phyloP scores from a whole-genome alignment of 2,329 filamentous ascomycete genomes.

The Aspergillus sp. region DNA sequence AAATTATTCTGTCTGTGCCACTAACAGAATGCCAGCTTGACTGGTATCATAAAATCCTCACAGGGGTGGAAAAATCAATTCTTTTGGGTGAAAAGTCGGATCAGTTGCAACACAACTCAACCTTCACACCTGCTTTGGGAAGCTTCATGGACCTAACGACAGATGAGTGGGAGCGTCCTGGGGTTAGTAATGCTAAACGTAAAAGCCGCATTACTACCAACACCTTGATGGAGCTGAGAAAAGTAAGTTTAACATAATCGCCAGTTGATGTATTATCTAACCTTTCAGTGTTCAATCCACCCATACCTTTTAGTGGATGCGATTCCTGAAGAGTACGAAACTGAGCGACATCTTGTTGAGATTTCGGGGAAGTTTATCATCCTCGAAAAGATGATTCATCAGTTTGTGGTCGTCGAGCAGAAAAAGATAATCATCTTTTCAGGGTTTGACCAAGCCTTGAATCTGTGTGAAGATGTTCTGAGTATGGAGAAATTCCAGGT shows the following conservation, averaged over 20 bases:
- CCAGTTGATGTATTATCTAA: not conserved
- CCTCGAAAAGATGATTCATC: slow-evolving; percentile 44
- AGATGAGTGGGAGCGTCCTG: not conserved
- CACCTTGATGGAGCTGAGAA: slow-evolving; percentile 56
- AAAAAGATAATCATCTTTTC: slow-evolving; percentile 59
- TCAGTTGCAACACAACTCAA: not conserved
- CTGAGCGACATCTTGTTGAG: slow-evolving; percentile 49
- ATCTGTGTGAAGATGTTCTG: slow-evolving; percentile 54
- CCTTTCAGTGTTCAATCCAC: slow-evolving; percentile 49
- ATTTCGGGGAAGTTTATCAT: slow-evolving; percentile 59
- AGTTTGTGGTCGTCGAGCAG: slow-evolving; percentile 22
- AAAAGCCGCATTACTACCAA: slow-evolving; percentile 41
- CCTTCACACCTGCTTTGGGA: not conserved
- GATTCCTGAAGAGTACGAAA: slow-evolving; percentile 42
- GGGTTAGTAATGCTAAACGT: slow-evolving; percentile 6
- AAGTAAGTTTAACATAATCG: slow-evolving; percentile 25
- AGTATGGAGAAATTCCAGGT: slow-evolving; percentile 42
- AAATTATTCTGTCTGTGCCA: slow-evolving; percentile 58
- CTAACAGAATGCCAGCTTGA: slow-evolving; percentile 59
- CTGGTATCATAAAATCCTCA: slow-evolving; percentile 60
- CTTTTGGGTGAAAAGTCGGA: not conserved
- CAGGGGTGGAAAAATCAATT: slow-evolving; percentile 44
- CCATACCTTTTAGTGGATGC: slow-evolving; percentile 53
- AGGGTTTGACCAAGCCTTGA: slow-evolving; percentile 52
- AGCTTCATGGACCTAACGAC: not conserved